These are phyloP conservation scores for Suillus decipiens DNA, from an alignment of 768 basidiomycete genomes.

Conservation along the genomic window DNA sequence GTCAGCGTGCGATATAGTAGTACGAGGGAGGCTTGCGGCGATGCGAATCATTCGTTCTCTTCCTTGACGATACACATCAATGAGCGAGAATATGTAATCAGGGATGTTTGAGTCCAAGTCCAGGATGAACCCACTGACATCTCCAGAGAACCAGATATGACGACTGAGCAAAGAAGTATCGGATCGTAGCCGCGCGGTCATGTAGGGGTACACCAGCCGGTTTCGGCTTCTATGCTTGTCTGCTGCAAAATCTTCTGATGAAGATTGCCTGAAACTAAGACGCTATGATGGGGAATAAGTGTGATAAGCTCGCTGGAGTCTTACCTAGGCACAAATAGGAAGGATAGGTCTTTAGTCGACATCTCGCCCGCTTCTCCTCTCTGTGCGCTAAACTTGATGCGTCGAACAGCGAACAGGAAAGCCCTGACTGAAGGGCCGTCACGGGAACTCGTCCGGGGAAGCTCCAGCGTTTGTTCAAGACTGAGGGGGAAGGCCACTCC, in stretches of 20 bases:
- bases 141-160: slow-evolving; percentile 62
- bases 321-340: slow-evolving; percentile 84
- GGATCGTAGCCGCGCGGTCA: slow-evolving; percentile 73
- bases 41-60: slow-evolving; percentile 74
- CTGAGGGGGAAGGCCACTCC: slow-evolving; percentile 91
- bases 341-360: slow-evolving; percentile 67
- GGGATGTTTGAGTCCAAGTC: slow-evolving; percentile 83
- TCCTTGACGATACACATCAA: slow-evolving; percentile 83
- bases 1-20: slow-evolving; percentile 8
- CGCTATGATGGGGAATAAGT: not conserved
- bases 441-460: slow-evolving; percentile 41
- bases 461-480: slow-evolving; percentile 56
- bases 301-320: slow-evolving; percentile 19
- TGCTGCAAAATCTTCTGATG: slow-evolving; percentile 67
- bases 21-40: slow-evolving; percentile 54
- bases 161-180: slow-evolving; percentile 49
- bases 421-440: slow-evolving; percentile 62
- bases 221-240: slow-evolving; percentile 70
- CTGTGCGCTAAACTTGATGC: slow-evolving; percentile 70
- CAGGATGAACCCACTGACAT: slow-evolving; percentile 81
- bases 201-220: slow-evolving; percentile 75
- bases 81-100: slow-evolving; percentile 74
- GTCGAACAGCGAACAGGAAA: slow-evolving; percentile 82
- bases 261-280: slow-evolving; percentile 75
- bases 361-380: slow-evolving; percentile 80